These are phyloP conservation scores for Trichophyton rubrum DNA, from an alignment of 2,329 filamentous ascomycete genomes.

Conservation along the genomic window DNA sequence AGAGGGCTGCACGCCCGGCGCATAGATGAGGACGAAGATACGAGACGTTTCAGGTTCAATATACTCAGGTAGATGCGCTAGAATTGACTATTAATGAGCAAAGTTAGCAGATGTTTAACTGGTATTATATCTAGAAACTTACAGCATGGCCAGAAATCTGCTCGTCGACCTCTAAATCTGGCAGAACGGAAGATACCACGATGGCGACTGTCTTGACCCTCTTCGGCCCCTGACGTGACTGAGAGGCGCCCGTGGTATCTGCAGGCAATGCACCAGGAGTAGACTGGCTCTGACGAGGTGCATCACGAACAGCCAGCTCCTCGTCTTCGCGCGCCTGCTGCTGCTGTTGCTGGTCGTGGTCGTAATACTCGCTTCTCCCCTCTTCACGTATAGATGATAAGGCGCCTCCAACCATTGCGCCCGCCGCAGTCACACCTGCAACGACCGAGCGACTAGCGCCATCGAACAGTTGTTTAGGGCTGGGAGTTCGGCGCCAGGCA, in stretches of 20 bases:
- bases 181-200: conserved; percentile 65
- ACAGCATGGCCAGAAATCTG: conserved; percentile 67
- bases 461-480: conserved; percentile 79
- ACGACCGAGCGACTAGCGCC: conserved; percentile 68
- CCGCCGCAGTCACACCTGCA: conserved; percentile 70
- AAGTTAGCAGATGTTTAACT: not conserved
- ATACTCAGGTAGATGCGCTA: conserved; percentile 74
- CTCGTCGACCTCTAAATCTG: conserved; percentile 44
- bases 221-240: conserved; percentile 25
- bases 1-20: conserved; percentile 61
- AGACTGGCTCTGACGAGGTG: not conserved
- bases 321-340: not conserved
- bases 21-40: conserved; percentile 81
- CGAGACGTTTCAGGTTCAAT: conserved; percentile 61
- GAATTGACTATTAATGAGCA: conserved; percentile 50
- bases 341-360: not conserved
- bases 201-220: conserved; percentile 71
- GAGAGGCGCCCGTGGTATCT: conserved; percentile 16
- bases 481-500: conserved; percentile 68
- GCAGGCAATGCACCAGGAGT: conserved; percentile 11
- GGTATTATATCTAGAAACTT: conserved; percentile 29
- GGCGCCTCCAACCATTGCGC: conserved; percentile 69
- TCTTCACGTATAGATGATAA: conserved; percentile 75
- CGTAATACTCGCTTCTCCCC: conserved; percentile 64
- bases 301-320: not conserved